Percentiles rank a stretch among this genome's conserved stretches.
Conservation (phyloP, 345 rosid species). For the Zanthoxylum bungeanum region DNA sequence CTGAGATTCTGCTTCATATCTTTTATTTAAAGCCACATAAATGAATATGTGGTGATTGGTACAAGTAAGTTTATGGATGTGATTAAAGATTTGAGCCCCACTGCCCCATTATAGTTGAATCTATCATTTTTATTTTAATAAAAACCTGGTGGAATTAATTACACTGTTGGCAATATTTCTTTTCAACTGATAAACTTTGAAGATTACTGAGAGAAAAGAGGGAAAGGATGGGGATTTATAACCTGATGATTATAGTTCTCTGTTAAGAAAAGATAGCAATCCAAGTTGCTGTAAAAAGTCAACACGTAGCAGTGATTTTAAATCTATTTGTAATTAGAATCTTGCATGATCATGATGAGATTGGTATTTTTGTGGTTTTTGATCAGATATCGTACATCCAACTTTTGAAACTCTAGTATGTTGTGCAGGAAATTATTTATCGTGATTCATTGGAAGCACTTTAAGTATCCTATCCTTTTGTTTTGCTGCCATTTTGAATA, state of each 20-base stretch:
- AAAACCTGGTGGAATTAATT: not conserved
- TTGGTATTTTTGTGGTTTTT: slow-evolving; percentile 2
- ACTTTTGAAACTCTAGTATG: not conserved
- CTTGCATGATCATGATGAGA: not conserved
- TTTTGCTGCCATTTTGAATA: slow-evolving; percentile 16
- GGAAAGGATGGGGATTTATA: not conserved
- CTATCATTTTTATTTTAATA: not conserved
- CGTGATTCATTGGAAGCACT: slow-evolving; percentile 16
- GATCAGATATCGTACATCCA: not conserved
- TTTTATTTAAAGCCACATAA: not conserved
- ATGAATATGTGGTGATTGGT: not conserved
- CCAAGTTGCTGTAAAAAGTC: not conserved
- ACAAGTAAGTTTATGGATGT: not conserved
- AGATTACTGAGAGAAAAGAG: not conserved
- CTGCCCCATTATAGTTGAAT: slow-evolving; percentile 2
- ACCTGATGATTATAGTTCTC: not conserved
- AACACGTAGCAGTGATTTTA: not conserved
- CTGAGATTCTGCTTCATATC: not conserved
- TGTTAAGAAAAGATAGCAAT: not conserved
- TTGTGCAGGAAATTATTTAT: slow-evolving; percentile 26
- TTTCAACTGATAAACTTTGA: not conserved
- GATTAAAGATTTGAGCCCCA: not conserved
- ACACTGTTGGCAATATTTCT: not conserved
- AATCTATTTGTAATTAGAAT: not conserved
- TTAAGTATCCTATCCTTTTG: not conserved